Base-by-base conservation (phyloP, 345 rosid genomes). In the Passiflora organensis region DNA sequence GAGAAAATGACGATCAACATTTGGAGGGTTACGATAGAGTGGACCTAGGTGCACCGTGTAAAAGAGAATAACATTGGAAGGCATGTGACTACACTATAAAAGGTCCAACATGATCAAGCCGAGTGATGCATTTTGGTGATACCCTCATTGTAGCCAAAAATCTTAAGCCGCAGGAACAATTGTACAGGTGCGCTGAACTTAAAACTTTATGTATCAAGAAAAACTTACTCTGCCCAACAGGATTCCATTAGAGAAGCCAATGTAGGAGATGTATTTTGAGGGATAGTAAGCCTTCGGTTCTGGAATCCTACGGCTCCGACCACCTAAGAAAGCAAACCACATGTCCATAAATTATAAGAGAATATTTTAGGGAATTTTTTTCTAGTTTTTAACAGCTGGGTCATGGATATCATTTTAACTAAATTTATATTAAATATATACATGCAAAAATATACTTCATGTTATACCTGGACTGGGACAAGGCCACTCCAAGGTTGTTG, bases 301-400 rank as follows among this genome's bases (percentile, higher is more conserved):
- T 91, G 96, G 74, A 86, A 91, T n/a, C 96, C 98, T 53, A 91
- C 98, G 5, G 96, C 98, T 68, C 98, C 98, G 45, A 91, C 98
- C 50, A 91, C 98, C 98, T 91, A 67, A 32, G 22, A 44, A 49
- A 52, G 44, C 32, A 28, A 20, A 50, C 21, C 37, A 17, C 39
- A 14, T 34, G n/a, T n/a, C 20, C 0, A 51, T 5, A 23, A 39
- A 12, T 34, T 18, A 1, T n/a, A 18, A 12, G 43, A 0, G 48
- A 16, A 2, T 48, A 14, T 0, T 5, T 6, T 43, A 24, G 20
- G 47, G n/a, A n/a, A n/a, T n/a, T n/a, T n/a, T n/a, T n/a, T n/a
- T n/a, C n/a, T n/a, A n/a, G n/a, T n/a, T n/a, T n/a, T n/a, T n/a
- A n/a, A n/a, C n/a, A n/a, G n/a, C n/a, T n/a, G n/a, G n/a, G n/a